Conservation (phyloP, 257 asterid genomes). For the Dorcoceras hygrometricum region DNA sequence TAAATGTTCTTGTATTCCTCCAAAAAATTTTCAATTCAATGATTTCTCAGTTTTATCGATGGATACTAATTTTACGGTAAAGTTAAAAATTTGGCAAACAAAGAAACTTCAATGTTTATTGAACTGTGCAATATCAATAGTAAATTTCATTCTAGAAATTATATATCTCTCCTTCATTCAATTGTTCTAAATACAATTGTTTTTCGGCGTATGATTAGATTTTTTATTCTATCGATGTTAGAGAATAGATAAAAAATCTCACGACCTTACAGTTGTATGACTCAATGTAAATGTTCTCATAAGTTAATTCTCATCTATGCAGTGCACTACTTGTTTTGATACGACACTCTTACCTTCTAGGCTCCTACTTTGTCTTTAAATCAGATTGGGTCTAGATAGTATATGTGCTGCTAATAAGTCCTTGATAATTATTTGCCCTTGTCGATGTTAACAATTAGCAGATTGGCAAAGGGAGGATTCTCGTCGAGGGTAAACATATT, state of each 20-base stretch:
- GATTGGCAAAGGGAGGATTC: slow-evolving; percentile 75
- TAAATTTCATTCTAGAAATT: no score
- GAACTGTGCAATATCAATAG: neutral
- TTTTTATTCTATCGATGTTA: neutral
- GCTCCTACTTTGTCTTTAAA: neutral
- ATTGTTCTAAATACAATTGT: neutral
- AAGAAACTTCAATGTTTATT: no score
- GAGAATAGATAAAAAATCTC: neutral
- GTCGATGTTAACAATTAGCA: slow-evolving; percentile 23
- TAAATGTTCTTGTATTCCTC: neutral
- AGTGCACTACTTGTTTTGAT: neutral
- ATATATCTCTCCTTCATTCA: neutral
- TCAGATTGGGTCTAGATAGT: neutral
- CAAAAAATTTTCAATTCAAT: neutral
- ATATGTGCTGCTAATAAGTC: neutral
- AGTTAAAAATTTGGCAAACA: neutral
- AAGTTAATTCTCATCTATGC: neutral
- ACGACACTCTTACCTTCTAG: neutral
- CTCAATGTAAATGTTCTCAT: no score
- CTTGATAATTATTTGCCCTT: neutral
- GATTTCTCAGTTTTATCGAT: neutral
- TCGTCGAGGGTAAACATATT: slow-evolving; percentile 64
- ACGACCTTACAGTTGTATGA: neutral
- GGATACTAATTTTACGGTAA: neutral
- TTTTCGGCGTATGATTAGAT: neutral